Evolutionary conservation across 2,329 filamentous ascomycete genomes (phyloP).

Genomic region (Neofusicoccum cordaticola): DNA sequence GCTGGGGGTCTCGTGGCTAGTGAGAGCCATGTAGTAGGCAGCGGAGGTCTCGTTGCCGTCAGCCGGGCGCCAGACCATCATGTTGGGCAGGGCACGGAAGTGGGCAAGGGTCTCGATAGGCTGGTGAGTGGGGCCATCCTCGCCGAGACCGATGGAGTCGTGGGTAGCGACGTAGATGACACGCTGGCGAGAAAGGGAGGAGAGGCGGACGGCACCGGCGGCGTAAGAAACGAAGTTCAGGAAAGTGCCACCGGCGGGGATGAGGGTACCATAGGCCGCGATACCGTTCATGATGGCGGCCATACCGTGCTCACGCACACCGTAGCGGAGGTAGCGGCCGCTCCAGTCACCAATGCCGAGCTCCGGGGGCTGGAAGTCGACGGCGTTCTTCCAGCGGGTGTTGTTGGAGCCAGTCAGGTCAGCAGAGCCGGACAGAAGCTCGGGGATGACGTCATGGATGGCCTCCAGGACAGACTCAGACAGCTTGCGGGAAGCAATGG

Average conservation of each 20-base stretch:
- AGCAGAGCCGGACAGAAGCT: constrained; percentile 92
- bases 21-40: constrained; percentile 94
- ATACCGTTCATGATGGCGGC: constrained; percentile 50
- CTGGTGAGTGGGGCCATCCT: constrained; percentile 98
- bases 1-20: constrained; percentile 82
- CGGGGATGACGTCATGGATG: constrained; percentile 77
- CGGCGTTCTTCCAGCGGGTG: constrained; percentile 94
- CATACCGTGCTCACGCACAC: constrained; percentile 39
- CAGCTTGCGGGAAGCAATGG: constrained; percentile 90
- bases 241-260: constrained; percentile 95
- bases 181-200: constrained; percentile 84
- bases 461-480: constrained; percentile 91
- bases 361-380: constrained; percentile 93
- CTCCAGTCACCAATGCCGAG: constrained; percentile 83
- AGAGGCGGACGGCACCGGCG: constrained; percentile 90
- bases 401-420: constrained; percentile 98
- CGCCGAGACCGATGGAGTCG: constrained; percentile 98
- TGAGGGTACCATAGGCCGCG: constrained; percentile 73
- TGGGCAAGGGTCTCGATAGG: constrained; percentile 97
- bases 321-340: constrained; percentile 86
- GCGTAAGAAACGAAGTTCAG: constrained; percentile 99
- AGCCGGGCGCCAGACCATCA: constrained; percentile 98
- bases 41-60: constrained; percentile 98
- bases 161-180: constrained; percentile 95
- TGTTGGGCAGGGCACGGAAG: constrained; percentile 98